phyloP scores from a whole-genome alignment of 495 filamentous ascomycete genomes.

The Xylaria nigripes region DNA sequence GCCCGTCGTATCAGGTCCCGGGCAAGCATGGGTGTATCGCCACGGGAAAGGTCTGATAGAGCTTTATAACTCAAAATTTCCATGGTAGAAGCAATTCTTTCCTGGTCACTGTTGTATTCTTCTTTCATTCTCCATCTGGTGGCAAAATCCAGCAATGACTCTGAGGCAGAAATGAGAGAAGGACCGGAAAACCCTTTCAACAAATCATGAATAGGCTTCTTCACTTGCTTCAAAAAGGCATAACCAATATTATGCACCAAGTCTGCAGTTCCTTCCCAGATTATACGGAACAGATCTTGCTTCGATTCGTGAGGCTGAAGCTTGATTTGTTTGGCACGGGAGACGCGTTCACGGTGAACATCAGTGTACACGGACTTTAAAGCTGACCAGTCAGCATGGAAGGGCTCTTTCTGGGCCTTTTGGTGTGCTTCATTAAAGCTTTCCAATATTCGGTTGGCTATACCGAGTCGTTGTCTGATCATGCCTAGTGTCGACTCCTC shows the following conservation, averaged over 20 bases:
- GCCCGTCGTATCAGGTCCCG: slow-evolving; percentile 16
- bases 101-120: slow-evolving; percentile 10
- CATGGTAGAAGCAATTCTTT: slow-evolving; percentile 1
- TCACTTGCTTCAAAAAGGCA: slow-evolving; percentile 11
- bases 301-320: slow-evolving; percentile 9
- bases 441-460: slow-evolving; percentile 8
- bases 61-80: slow-evolving; percentile 19
- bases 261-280: slow-evolving; percentile 15
- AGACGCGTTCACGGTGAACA: slow-evolving; percentile 11
- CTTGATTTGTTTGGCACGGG: slow-evolving; percentile 10
- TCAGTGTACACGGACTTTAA: slow-evolving; percentile 3
- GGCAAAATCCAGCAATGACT: slow-evolving; percentile 14
- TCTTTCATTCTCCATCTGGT: slow-evolving; percentile 7
- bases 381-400: slow-evolving; percentile 1
- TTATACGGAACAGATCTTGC: slow-evolving; percentile 14
- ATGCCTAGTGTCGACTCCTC: slow-evolving; percentile 7
- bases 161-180: slow-evolving; percentile 10
- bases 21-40: slow-evolving; percentile 22
- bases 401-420: slow-evolving; percentile 12
- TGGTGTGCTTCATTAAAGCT: slow-evolving; percentile 8
- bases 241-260: slow-evolving; percentile 11
- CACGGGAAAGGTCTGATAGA: slow-evolving; percentile 14
- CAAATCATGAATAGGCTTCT: neutral
- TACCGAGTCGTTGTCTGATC: slow-evolving; percentile 6
- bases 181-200: slow-evolving; percentile 10